A percentile compares a stretch with the other conserved stretches of the same genome.
These are phyloP conservation scores for Aspergillus avenaceus DNA, from an alignment of 495 filamentous ascomycete species.

Conservation along the genomic window DNA sequence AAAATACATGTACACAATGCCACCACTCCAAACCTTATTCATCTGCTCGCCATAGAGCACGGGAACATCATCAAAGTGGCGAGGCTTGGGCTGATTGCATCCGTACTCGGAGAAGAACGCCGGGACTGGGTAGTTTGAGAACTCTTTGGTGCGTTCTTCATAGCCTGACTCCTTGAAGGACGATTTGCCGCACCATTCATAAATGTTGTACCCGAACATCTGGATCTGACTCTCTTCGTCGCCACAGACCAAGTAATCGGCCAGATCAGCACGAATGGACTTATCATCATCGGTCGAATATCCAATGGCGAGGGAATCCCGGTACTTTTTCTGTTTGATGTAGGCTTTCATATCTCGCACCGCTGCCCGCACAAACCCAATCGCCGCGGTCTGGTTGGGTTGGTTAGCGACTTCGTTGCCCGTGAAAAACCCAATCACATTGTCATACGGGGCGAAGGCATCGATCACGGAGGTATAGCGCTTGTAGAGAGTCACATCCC, in stretches of 20 bases:
- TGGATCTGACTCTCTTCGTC: slow-evolving; percentile 63
- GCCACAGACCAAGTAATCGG: slow-evolving; percentile 88
- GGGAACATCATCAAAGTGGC: slow-evolving; percentile 75
- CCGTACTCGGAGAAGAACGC: slow-evolving; percentile 97
- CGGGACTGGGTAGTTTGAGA: slow-evolving; percentile 77
- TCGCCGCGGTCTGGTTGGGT: slow-evolving; percentile 72
- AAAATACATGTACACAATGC: slow-evolving; percentile 96
- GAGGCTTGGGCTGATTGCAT: slow-evolving; percentile 74
- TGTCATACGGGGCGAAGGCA: slow-evolving; percentile 67
- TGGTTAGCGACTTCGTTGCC: slow-evolving; percentile 92
- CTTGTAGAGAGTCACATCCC: slow-evolving; percentile 68
- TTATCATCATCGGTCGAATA: slow-evolving; percentile 90
- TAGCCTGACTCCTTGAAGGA: slow-evolving; percentile 67
- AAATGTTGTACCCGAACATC: slow-evolving; percentile 98
- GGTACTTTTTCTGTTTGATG: slow-evolving; percentile 70
- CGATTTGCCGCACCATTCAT: slow-evolving; percentile 90
- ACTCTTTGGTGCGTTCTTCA: slow-evolving; percentile 71
- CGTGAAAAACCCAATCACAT: slow-evolving; percentile 89
- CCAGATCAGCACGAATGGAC: slow-evolving; percentile 68
- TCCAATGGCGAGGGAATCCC: slow-evolving; percentile 71
- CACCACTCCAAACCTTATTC: slow-evolving; percentile 84
- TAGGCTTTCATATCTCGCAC: slow-evolving; percentile 90
- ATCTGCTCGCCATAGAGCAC: slow-evolving; percentile 76
- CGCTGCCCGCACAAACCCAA: slow-evolving; percentile 90
- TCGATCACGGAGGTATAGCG: slow-evolving; percentile 82